Conservation (phyloP, 805 yeast species). For the Wickerhamiella alocasiicola region DNA sequence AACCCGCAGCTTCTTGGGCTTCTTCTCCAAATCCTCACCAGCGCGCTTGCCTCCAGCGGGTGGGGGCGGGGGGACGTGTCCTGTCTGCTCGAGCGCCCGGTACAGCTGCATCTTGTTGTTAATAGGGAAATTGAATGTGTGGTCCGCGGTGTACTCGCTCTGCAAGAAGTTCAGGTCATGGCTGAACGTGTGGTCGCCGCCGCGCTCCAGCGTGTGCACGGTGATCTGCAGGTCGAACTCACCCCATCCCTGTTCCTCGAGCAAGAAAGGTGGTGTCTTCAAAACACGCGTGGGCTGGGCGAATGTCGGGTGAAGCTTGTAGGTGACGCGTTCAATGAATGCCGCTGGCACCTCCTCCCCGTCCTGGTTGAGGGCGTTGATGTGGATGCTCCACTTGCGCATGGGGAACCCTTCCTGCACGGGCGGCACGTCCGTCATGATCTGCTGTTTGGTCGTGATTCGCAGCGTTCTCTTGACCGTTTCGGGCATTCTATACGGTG, state of each 20-base stretch:
- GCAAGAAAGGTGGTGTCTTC: slow-evolving; percentile 72
- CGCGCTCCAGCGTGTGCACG: slow-evolving; percentile 65
- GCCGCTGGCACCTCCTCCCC: slow-evolving; percentile 79
- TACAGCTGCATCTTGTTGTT: slow-evolving; percentile 60
- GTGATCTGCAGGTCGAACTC: slow-evolving; percentile 83
- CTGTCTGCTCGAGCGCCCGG: slow-evolving; percentile 64
- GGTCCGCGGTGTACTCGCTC: slow-evolving; percentile 67
- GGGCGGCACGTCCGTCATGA: slow-evolving; percentile 67
- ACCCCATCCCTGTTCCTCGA: slow-evolving; percentile 97
- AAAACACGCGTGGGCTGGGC: slow-evolving; percentile 73
- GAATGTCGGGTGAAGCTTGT: slow-evolving; percentile 90
- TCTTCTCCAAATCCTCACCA: slow-evolving; percentile 23
- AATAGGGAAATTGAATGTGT: slow-evolving; percentile 63
- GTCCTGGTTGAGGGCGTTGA: slow-evolving; percentile 59
- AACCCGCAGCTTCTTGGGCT: slow-evolving; percentile 28
- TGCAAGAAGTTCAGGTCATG: slow-evolving; percentile 83
- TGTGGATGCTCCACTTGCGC: slow-evolving; percentile 83
- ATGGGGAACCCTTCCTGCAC: slow-evolving; percentile 87
- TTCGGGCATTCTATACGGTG: slow-evolving; percentile 16
- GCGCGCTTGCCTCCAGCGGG: slow-evolving; percentile 31
- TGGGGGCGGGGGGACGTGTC: slow-evolving; percentile 54
- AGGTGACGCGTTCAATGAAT: slow-evolving; percentile 83
- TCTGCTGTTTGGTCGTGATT: slow-evolving; percentile 73
- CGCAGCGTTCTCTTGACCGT: slow-evolving; percentile 74
- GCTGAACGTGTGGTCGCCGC: slow-evolving; percentile 73